phyloP scores from a whole-genome alignment of 495 filamentous ascomycete genomes.

The Xylaria castorea region DNA sequence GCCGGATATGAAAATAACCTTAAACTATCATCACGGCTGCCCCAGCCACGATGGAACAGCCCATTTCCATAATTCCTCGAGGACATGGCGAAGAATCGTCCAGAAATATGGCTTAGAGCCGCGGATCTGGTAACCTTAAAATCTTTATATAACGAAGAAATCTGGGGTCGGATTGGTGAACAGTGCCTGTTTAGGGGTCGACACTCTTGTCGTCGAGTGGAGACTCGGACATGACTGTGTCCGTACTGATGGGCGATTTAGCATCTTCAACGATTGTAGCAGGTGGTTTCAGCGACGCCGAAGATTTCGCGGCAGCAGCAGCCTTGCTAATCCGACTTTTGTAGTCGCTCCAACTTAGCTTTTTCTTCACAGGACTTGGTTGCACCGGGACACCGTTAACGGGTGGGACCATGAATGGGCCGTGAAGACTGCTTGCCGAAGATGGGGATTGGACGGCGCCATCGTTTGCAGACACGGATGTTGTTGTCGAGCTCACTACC shows the following conservation, averaged over 20 bases:
- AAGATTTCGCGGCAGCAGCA: slow-evolving; percentile 46
- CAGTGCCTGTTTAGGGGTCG: slow-evolving; percentile 26
- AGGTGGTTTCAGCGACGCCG: slow-evolving; percentile 43
- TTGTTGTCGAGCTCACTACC: slow-evolving; percentile 43
- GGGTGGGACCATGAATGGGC: slow-evolving; percentile 51
- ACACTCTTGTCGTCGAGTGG: slow-evolving; percentile 42
- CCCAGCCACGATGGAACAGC: background rate
- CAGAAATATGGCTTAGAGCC: background rate
- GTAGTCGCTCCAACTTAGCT: slow-evolving; percentile 77
- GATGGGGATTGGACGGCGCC: slow-evolving; percentile 62
- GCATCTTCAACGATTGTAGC: slow-evolving; percentile 46
- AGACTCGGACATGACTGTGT: slow-evolving; percentile 40
- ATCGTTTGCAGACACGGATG: slow-evolving; percentile 52
- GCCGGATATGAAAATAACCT: slow-evolving; percentile 21
- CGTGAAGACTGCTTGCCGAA: slow-evolving; percentile 43
- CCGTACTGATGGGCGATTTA: slow-evolving; percentile 47
- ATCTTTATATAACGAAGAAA: slow-evolving; percentile 17
- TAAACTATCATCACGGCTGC: slow-evolving; percentile 4
- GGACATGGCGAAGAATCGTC: background rate
- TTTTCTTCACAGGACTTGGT: slow-evolving; percentile 72
- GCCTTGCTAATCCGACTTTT: slow-evolving; percentile 59
- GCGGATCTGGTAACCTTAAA: background rate
- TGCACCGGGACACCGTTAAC: slow-evolving; percentile 53
- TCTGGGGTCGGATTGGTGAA: background rate
- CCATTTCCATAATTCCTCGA: slow-evolving; percentile 25